Evolutionary conservation across 495 filamentous ascomycete genomes (phyloP).

Genomic region (Lineolata rhizophorae): DNA sequence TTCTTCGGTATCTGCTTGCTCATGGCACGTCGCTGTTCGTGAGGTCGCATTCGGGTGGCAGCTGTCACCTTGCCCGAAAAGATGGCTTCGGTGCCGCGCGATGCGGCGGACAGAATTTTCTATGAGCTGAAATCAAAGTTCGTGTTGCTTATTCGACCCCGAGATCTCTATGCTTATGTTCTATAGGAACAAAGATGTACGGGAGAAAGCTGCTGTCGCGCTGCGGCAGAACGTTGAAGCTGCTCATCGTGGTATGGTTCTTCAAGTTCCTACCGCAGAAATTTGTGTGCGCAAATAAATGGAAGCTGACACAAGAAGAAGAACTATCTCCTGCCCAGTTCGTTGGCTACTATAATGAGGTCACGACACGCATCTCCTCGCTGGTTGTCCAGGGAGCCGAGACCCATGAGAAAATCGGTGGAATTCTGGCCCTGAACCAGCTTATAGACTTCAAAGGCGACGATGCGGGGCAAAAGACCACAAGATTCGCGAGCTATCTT

Average conservation of each 20-base stretch:
- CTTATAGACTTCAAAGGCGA: conserved; percentile 93
- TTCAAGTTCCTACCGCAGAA: background rate
- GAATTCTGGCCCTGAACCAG: conserved; percentile 73
- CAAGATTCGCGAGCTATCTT: conserved; percentile 77
- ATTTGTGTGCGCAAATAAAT: conserved; percentile 1
- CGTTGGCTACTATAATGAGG: conserved; percentile 50
- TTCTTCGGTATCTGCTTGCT: no score
- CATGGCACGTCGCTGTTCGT: no score
- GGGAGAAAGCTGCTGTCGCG: conserved; percentile 9
- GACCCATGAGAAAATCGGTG: conserved; percentile 69
- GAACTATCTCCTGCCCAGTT: conserved; percentile 64
- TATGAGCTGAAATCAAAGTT: conserved; percentile 17
- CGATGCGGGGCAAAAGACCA: conserved; percentile 82
- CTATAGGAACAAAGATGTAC: conserved; percentile 12
- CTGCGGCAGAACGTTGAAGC: conserved; percentile 12
- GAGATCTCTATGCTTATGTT: background rate
- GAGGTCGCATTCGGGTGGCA: no score
- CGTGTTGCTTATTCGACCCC: conserved; percentile 1
- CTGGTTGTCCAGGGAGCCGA: conserved; percentile 64
- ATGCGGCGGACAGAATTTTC: conserved; percentile 13
- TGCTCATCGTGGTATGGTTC: conserved; percentile 16
- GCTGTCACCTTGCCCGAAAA: no score
- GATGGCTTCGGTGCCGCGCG: conserved; percentile 6
- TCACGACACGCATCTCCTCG: conserved; percentile 51
- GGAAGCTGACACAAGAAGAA: conserved; percentile 15